Percentiles rank a stretch among this genome's conserved stretches.
Evolutionary conservation across 2,329 filamentous ascomycete species (phyloP).

Genomic region (Davidsoniella virescens): DNA sequence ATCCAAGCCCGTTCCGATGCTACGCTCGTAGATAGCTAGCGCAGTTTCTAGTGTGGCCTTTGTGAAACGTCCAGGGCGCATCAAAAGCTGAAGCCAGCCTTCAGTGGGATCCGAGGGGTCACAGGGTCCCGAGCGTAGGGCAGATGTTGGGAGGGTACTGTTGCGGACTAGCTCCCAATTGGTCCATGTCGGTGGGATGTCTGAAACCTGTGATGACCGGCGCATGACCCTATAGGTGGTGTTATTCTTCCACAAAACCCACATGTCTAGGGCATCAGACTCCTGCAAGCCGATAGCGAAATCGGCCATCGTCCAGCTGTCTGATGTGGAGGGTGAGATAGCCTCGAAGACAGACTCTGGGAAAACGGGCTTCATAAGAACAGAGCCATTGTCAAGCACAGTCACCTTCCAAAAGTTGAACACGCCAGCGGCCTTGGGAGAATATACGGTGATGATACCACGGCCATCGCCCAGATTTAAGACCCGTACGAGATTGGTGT

Average conservation of each 20-base stretch:
- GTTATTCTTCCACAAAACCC: slow-evolving; percentile 76
- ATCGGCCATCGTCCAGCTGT: slow-evolving; percentile 66
- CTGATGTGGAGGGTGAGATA: slow-evolving; percentile 51
- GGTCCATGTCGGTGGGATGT: slow-evolving; percentile 44
- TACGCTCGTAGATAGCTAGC: slow-evolving; percentile 63
- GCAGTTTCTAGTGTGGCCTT: slow-evolving; percentile 68
- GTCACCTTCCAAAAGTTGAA: slow-evolving; percentile 87
- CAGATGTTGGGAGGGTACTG: slow-evolving; percentile 39
- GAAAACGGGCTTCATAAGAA: slow-evolving; percentile 58
- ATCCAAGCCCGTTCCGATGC: slow-evolving; percentile 27
- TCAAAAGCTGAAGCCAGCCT: slow-evolving; percentile 71
- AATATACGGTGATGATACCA: slow-evolving; percentile 60
- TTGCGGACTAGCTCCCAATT: slow-evolving; percentile 55
- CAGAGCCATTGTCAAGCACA: slow-evolving; percentile 44
- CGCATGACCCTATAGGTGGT: slow-evolving; percentile 59
- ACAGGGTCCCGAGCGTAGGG: slow-evolving; percentile 37
- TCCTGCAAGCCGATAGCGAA: slow-evolving; percentile 46
- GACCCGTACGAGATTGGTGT: slow-evolving; percentile 60
- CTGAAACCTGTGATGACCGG: slow-evolving; percentile 54
- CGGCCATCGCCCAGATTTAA: slow-evolving; percentile 40
- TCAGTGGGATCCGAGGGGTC: slow-evolving; percentile 59
- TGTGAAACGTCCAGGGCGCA: slow-evolving; percentile 71
- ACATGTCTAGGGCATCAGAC: slow-evolving; percentile 44
- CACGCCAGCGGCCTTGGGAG: slow-evolving; percentile 69
- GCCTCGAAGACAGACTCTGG: slow-evolving; percentile 38